Base-by-base conservation (phyloP, 2,329 filamentous ascomycete species). In the Alternaria gansuensis region DNA sequence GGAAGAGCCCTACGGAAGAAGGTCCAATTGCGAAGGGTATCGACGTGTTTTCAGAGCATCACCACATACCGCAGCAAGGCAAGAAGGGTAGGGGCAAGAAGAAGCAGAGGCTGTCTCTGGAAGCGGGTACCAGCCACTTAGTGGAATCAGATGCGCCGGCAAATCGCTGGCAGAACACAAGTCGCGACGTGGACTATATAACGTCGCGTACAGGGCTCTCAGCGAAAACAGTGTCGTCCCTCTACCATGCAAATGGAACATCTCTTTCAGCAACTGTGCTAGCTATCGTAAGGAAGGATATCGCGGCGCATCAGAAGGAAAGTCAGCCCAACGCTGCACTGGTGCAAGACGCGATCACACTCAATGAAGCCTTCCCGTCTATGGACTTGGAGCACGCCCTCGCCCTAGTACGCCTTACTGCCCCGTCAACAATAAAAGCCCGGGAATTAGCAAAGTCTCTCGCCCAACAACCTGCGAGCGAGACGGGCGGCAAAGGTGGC, bases 11-110 rank as follows among this genome's bases (percentile, higher is more conserved):
- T 3, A 79, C 75, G 2, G 75, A 77, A 45, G 79, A 77, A 33
- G 76, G 79, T 17, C 55, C 66, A 4, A 70, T 80, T 5, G 74
- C 81, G 1, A 94, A 90, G 72, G 91, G 93, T 0, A 82, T 97
- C n/a, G 92, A 97, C 57, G 92, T 86, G 0, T 97, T 97, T 72
- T 87, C 86, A 23, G 83, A 86, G 37, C 83, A 83, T 0, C 83
- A 87, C 14, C 78, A 82, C 14, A 75, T 78, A 0, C 74, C 75
- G 1, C 70, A 72, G 6, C 72, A 74, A 13, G 75, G 77, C 51
- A 76, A 78, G 70, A 79, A 80, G 59, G 75, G 78, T 21, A 82
- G 81, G 61, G 74, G 74, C 7, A 86, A 81, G 63, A 71, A 63
- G 54, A 78, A 76, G 51, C 60, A 79, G 64, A 75, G 61, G 29